phyloP scores from a whole-genome alignment of 331 rosid genomes.

The Spiraea crenata region DNA sequence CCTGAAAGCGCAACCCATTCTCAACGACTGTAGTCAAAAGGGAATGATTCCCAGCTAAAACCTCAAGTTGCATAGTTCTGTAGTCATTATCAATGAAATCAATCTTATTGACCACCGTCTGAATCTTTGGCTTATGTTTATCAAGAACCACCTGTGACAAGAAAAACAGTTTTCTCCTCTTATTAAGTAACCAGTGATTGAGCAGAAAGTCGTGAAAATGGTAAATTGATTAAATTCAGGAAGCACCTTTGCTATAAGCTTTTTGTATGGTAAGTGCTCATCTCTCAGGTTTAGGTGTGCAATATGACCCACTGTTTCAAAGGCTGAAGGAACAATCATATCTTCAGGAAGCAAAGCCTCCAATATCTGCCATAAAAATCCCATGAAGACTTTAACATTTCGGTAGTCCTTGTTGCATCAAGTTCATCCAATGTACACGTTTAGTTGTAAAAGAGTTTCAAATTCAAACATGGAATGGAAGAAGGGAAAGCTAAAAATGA shows the following conservation, averaged over 20 bases:
- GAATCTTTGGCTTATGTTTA: slow-evolving; percentile 82
- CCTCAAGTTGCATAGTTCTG: slow-evolving; percentile 96
- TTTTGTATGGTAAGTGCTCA: slow-evolving; percentile 79
- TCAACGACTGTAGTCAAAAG: slow-evolving; percentile 85
- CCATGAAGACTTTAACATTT: not conserved
- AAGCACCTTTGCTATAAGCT: slow-evolving; percentile 79
- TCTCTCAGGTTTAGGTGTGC: slow-evolving; percentile 90
- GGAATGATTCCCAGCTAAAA: slow-evolving; percentile 91
- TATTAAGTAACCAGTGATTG: slow-evolving; percentile 13
- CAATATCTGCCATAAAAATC: slow-evolving; percentile 60
- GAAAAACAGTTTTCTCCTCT: slow-evolving; percentile 10
- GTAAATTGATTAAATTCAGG: not conserved
- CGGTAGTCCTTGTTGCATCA: not conserved
- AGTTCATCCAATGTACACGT: not conserved
- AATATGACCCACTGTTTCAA: slow-evolving; percentile 90
- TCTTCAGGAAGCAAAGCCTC: slow-evolving; percentile 76
- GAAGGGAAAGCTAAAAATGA: not conserved
- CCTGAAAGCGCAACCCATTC: slow-evolving; percentile 81
- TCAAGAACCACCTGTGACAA: slow-evolving; percentile 82
- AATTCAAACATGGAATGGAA: not conserved
- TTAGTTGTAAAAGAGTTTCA: not conserved
- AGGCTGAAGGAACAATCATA: slow-evolving; percentile 69
- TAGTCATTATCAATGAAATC: slow-evolving; percentile 79
- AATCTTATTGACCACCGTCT: slow-evolving; percentile 84
- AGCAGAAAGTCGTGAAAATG: slow-evolving; percentile 3